Conservation (phyloP, 495 filamentous ascomycete genomes). For the Amorphotheca resinae region DNA sequence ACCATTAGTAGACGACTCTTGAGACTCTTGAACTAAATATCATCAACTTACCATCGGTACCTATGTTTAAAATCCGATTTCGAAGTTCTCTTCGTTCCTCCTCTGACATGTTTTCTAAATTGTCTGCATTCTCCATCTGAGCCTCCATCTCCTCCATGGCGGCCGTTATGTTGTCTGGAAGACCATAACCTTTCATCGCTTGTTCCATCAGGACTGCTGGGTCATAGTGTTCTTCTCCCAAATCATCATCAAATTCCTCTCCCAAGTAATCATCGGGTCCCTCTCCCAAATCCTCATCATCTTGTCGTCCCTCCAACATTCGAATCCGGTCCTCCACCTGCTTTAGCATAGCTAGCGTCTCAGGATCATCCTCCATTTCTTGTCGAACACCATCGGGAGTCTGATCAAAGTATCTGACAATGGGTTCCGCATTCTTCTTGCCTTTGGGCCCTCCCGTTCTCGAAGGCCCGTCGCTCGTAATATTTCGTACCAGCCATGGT, state of each 20-base stretch:
- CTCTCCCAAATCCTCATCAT: background rate
- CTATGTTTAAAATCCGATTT: background rate
- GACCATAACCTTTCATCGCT: background rate
- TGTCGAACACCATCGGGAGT: constrained; percentile 10
- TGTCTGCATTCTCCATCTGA: background rate
- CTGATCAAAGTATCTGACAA: constrained; percentile 13
- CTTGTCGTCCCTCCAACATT: background rate
- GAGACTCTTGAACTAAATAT: background rate
- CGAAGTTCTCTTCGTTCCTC: constrained; percentile 8
- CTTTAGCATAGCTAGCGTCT: background rate
- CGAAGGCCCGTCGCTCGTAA: background rate
- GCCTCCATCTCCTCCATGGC: background rate
- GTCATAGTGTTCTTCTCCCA: background rate
- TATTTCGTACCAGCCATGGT: constrained; percentile 9
- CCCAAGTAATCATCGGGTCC: background rate
- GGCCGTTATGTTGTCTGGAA: background rate
- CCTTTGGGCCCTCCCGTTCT: background rate
- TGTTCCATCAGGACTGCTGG: constrained; percentile 4
- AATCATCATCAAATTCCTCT: background rate
- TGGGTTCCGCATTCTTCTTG: background rate
- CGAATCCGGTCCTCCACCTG: background rate
- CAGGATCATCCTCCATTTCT: constrained; percentile 5
- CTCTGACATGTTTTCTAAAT: constrained; percentile 4
- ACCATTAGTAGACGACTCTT: background rate
- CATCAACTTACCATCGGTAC: background rate